A percentile compares a stretch with the other conserved stretches of the same genome.
phyloP scores from a whole-genome alignment of 208 protist species.

The Crithidia fasciculata region DNA sequence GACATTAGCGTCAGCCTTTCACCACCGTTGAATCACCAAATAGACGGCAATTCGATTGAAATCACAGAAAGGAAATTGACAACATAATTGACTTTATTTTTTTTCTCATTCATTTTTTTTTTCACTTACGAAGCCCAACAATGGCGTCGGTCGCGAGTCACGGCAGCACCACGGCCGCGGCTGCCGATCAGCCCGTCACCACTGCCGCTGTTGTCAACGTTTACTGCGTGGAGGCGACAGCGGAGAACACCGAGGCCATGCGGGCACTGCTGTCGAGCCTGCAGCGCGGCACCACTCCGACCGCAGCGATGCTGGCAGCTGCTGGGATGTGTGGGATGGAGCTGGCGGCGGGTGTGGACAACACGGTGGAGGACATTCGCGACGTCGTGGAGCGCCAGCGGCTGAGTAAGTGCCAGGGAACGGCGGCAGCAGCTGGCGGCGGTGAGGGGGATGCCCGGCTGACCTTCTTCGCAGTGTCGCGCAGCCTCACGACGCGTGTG shows the following conservation, averaged over 20 bases:
- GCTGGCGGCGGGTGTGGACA: slow-evolving; percentile 1
- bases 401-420: background rate
- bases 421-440: background rate
- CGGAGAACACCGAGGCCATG: slow-evolving; percentile 15
- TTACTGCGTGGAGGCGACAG: slow-evolving; percentile 24
- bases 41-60: background rate
- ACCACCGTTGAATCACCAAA: background rate
- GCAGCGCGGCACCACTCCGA: background rate
- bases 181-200: background rate
- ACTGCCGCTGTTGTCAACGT: slow-evolving; percentile 1
- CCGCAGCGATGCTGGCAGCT: background rate
- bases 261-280: slow-evolving; percentile 7
- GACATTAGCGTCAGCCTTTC: background rate
- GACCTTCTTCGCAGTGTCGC: slow-evolving; percentile 12
- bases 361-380: slow-evolving; percentile 8
- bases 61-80: background rate
- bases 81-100: background rate
- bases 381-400: slow-evolving; percentile 11
- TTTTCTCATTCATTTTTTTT: background rate
- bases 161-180: background rate
- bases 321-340: slow-evolving; percentile 3
- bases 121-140: background rate
- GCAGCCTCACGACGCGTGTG: background rate
- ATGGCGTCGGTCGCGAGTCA: background rate
- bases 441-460: background rate